These are phyloP conservation scores for Trichoderma sp. DNA, from an alignment of 2,329 filamentous ascomycete species.

Conservation along the genomic window DNA sequence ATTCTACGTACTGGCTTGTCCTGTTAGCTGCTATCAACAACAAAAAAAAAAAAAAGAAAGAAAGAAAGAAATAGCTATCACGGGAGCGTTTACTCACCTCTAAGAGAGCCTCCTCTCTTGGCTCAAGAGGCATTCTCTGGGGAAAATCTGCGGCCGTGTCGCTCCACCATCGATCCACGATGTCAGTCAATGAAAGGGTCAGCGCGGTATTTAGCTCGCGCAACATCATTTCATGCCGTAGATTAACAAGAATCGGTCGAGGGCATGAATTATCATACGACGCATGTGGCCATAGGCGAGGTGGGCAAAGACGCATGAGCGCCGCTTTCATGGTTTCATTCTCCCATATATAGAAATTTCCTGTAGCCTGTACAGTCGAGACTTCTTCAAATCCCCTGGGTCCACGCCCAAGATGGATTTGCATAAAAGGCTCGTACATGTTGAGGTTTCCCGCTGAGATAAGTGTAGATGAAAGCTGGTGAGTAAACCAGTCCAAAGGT, in stretches of 20 bases:
- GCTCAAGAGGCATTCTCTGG: conserved; percentile 39
- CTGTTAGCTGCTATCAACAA: neutral
- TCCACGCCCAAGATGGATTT: conserved; percentile 29
- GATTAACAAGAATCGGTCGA: conserved; percentile 39
- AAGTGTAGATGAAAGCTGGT: neutral
- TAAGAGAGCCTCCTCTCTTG: conserved; percentile 36
- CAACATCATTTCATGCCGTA: conserved; percentile 37
- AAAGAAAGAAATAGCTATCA: too few species aligned
- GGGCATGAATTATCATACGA: conserved; percentile 35
- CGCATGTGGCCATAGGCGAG: conserved; percentile 35
- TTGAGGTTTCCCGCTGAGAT: neutral
- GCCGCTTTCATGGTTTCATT: conserved; percentile 28
- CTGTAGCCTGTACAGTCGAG: neutral
- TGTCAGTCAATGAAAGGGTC: conserved; percentile 37
- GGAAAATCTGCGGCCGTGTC: conserved; percentile 37
- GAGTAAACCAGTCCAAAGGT: neutral
- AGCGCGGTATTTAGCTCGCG: conserved; percentile 37
- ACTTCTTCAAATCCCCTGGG: conserved; percentile 24
- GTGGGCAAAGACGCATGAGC: conserved; percentile 32
- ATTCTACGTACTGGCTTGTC: conserved; percentile 35
- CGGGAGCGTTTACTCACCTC: conserved; percentile 27
- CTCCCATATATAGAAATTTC: conserved; percentile 25
- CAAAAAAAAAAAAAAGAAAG: neutral
- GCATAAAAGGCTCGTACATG: conserved; percentile 21
- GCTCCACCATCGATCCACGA: conserved; percentile 45